phyloP scores from a whole-genome alignment of 495 filamentous ascomycete species.

The Aspergillus steynii region DNA sequence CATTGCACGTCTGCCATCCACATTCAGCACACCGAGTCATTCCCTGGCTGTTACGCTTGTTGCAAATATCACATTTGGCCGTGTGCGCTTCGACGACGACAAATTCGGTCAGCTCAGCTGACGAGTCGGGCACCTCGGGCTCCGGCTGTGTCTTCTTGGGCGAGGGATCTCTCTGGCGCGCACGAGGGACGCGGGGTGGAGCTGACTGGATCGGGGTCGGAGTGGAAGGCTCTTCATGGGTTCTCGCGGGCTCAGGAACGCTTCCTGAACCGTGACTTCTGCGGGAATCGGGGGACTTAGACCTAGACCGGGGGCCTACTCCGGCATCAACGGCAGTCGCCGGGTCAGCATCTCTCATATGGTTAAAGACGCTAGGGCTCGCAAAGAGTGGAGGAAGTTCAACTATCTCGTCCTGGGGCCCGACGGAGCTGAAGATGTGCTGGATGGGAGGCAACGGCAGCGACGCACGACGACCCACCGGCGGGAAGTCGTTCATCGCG shows the following conservation, averaged over 20 bases:
- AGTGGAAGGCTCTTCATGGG: not conserved
- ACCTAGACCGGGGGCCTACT: not conserved
- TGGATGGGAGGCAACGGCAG: not conserved
- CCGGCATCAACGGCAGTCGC: not conserved
- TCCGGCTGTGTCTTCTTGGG: not conserved
- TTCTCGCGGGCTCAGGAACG: not conserved
- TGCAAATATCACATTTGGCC: conserved; percentile 54
- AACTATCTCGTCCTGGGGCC: not conserved
- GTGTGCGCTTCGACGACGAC: conserved; percentile 41
- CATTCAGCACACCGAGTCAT: conserved; percentile 49
- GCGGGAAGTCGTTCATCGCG: not conserved
- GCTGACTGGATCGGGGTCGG: not conserved
- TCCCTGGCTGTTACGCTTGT: conserved; percentile 40
- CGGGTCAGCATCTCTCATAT: not conserved
- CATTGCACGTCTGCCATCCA: conserved; percentile 45
- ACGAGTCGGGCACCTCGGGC: not conserved
- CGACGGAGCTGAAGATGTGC: not conserved
- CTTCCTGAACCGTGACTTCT: not conserved
- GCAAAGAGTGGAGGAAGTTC: not conserved
- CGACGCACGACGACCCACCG: not conserved
- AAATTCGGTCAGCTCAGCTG: conserved; percentile 19
- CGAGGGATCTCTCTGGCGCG: not conserved
- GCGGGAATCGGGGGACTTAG: not conserved
- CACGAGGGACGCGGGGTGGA: not conserved
- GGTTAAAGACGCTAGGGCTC: not conserved